Base-by-base conservation (phyloP, 768 basidiomycete genomes). In the Coprinellus aureogranulatus region DNA sequence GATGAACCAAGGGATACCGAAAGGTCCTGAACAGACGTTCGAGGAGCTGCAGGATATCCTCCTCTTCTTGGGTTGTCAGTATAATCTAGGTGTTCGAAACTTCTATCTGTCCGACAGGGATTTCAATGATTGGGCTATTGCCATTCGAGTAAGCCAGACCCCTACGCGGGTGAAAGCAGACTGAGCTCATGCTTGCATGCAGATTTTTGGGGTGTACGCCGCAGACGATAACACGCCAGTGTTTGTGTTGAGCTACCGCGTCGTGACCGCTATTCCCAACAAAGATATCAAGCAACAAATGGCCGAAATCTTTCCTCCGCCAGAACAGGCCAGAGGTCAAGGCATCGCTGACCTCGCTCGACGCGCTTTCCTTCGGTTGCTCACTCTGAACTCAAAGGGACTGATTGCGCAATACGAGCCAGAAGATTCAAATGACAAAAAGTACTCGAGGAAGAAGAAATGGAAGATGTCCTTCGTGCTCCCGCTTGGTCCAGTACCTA, bases 381-480 rank as follows among this genome's bases (percentile, higher is more conserved):
- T 78, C 37, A 46, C 61, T 3, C 22, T 65, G 45, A 77, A 77
- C 53, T 50, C 65, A 6, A 73, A 70, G 59, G 66, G 64, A 4
- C 54, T 76, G 4, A 62, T 69, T 0, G 2, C 68, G 6, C 54
- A 59, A 2, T 75, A 68, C 56, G 51, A 65, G 18, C 65, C 70
- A 0, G 54, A 55, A 14, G 18, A 25, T 9, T 44, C 26, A 20
- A 22, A 31, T 2, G 26, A 47, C 23, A 46, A 31, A 40, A 66
- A 56, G 31, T 55, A 40, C 40, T 42, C 54, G 10, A 51, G n/a
- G n/a, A n/a, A 55, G n/a, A 71, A 73, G 54, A 60, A 63, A 16
- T 61, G 64, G 22, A 69, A 62, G 34, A 31, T 62, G 8, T 71
- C 76, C 8, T 75, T 78, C 54, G 20, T 76, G 1, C 65, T 81